Evolutionary conservation across 345 rosid genomes (phyloP).

Genomic region (Citrus glauca): DNA sequence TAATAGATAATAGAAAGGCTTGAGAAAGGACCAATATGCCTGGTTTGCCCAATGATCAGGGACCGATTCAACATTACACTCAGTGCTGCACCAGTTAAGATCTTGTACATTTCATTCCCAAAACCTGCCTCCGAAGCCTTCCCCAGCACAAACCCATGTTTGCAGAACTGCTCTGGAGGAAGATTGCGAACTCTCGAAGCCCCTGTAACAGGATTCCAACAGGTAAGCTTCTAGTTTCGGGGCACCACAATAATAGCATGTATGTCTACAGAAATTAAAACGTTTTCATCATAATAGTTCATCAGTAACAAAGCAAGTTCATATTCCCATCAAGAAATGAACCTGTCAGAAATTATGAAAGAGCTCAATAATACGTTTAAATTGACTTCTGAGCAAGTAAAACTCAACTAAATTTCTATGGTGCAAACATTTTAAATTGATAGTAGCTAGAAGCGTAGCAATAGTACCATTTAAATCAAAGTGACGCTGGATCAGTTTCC

Average conservation of each 20-base stretch:
- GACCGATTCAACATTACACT: conserved; percentile 93
- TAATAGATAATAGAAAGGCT: conserved; percentile 54
- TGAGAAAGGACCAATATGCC: conserved; percentile 99
- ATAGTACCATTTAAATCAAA: conserved; percentile 53
- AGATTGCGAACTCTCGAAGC: conserved; percentile 67
- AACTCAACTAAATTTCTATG: neutral
- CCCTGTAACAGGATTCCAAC: conserved; percentile 36
- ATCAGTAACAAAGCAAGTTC: neutral
- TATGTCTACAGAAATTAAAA: neutral
- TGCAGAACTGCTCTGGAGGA: conserved; percentile 76
- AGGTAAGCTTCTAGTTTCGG: neutral
- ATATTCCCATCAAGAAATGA: neutral
- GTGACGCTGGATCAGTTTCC: conserved; percentile 55
- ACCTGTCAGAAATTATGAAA: too few relatives aligned
- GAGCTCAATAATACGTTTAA: too few relatives aligned
- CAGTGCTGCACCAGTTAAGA: conserved; percentile 83
- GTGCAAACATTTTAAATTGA: neutral
- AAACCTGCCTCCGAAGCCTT: conserved; percentile 97
- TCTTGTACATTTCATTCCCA: conserved; percentile 97
- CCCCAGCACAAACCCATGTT: conserved; percentile 80
- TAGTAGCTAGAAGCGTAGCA: neutral
- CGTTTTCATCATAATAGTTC: neutral
- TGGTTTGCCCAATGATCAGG: conserved; percentile 97
- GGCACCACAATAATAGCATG: neutral
- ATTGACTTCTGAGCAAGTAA: neutral